These are phyloP conservation scores for Hyaloscypha variabilis DNA, from an alignment of 495 filamentous ascomycete species.

Conservation along the genomic window DNA sequence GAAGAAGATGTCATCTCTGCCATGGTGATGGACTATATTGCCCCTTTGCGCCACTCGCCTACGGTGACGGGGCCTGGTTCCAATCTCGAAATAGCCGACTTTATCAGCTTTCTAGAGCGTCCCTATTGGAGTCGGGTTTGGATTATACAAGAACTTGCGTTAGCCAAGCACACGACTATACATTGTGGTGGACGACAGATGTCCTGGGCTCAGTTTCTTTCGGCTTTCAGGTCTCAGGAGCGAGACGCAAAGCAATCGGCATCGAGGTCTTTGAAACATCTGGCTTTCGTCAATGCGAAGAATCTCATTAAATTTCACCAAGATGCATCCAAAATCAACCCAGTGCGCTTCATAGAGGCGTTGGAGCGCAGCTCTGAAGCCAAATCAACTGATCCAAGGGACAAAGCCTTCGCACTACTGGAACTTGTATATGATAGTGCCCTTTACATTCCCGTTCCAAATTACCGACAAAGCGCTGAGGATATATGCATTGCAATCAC, in stretches of 20 bases:
- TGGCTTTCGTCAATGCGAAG: not conserved
- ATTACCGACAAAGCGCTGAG: not conserved
- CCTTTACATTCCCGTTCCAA: not conserved
- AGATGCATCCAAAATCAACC: not conserved
- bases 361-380: not conserved
- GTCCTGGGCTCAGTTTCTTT: not conserved
- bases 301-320: not conserved
- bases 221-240: too few species aligned
- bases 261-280: not conserved
- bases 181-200: not conserved
- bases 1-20: not conserved
- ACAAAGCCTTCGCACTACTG: conserved; percentile 6
- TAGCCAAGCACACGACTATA: not conserved
- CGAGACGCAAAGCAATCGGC: too few species aligned
- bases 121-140: conserved; percentile 35
- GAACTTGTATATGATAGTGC: not conserved
- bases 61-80: too few species aligned
- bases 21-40: not conserved
- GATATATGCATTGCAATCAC: not conserved
- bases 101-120: conserved; percentile 18
- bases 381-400: not conserved
- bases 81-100: not conserved
- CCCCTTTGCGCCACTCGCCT: not conserved
- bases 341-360: not conserved
- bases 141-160: conserved; percentile 35